Evolutionary conservation across 257 asterid genomes (phyloP).

Genomic region (Solanum dulcamara): DNA sequence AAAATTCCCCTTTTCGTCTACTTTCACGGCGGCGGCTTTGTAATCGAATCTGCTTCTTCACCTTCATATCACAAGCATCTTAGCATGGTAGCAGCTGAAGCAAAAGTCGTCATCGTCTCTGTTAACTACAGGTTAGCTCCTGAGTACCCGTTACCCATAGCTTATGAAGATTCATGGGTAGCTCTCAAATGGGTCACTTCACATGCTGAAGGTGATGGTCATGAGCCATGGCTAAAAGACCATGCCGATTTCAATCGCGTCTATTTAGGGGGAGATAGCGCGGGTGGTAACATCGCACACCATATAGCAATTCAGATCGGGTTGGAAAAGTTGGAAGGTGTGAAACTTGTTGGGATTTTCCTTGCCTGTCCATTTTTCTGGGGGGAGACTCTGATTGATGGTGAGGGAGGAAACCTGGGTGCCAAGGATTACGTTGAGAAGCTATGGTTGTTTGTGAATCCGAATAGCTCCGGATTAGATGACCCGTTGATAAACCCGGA

Average conservation of each 20-base stretch:
- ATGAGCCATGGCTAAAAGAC: constrained; percentile 34
- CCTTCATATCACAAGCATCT: constrained; percentile 21
- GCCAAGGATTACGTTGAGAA: neutral
- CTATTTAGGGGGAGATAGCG: constrained; percentile 55
- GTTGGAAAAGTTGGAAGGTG: constrained; percentile 4
- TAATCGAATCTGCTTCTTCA: constrained; percentile 30
- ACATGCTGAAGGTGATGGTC: constrained; percentile 13
- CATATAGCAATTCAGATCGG: constrained; percentile 31
- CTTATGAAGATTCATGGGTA: constrained; percentile 46
- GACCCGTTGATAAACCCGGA: constrained; percentile 41
- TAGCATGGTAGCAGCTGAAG: constrained; percentile 23
- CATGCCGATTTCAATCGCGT: constrained; percentile 34
- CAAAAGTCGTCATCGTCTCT: constrained; percentile 32
- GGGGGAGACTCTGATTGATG: constrained; percentile 42
- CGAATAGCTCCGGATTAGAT: constrained; percentile 40
- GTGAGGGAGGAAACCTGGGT: constrained; percentile 9
- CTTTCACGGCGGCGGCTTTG: constrained; percentile 60
- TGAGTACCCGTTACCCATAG: constrained; percentile 46
- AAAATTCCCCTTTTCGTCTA: constrained; percentile 46
- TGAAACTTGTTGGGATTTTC: constrained; percentile 31
- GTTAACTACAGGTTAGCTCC: constrained; percentile 64
- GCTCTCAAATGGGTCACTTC: constrained; percentile 49
- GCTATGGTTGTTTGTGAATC: constrained; percentile 35
- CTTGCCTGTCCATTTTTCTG: constrained; percentile 43
- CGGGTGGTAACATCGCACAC: constrained; percentile 52